These are phyloP conservation scores for Paramecium tetraurelia DNA, from an alignment of 73 alveolate species.

Conservation along the genomic window DNA sequence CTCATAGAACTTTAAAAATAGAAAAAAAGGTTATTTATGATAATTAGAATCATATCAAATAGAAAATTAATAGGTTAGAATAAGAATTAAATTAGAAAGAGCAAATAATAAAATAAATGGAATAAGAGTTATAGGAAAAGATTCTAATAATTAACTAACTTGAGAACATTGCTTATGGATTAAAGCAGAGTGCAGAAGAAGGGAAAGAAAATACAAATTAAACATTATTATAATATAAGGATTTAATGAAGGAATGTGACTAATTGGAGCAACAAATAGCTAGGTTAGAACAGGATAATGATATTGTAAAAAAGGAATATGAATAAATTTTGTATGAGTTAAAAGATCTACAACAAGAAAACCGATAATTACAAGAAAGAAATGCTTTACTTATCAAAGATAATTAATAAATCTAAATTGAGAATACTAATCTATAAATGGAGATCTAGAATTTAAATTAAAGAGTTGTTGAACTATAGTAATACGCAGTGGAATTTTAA, in stretches of 20 bases:
- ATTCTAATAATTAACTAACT: not conserved
- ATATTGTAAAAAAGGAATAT: not conserved
- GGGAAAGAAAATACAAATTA: not conserved
- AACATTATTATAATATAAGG: not conserved
- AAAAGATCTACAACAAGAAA: not conserved
- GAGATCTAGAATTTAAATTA: not conserved
- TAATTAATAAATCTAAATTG: not conserved
- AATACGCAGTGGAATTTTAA: not conserved
- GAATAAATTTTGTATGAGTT: not conserved
- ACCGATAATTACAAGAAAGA: not conserved
- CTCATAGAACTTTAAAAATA: not conserved
- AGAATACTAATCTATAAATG: not conserved
- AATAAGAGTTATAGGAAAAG: not conserved
- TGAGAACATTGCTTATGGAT: not conserved
- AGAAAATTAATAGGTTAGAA: not conserved
- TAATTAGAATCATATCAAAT: not conserved
- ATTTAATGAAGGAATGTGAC: not conserved
- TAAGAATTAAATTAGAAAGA: not conserved
- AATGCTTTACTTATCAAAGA: not conserved
- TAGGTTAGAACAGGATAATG: not conserved
- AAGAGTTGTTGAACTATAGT: not conserved
- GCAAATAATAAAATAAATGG: not conserved
- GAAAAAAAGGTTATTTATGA: not conserved
- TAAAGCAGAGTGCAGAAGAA: not conserved
- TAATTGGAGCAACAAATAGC: not conserved